Percentiles rank a stretch among this genome's conserved stretches.
Evolutionary conservation across 176 grass and related monocot species (phyloP).

Genomic region (Hsuehochloa calcarea): DNA sequence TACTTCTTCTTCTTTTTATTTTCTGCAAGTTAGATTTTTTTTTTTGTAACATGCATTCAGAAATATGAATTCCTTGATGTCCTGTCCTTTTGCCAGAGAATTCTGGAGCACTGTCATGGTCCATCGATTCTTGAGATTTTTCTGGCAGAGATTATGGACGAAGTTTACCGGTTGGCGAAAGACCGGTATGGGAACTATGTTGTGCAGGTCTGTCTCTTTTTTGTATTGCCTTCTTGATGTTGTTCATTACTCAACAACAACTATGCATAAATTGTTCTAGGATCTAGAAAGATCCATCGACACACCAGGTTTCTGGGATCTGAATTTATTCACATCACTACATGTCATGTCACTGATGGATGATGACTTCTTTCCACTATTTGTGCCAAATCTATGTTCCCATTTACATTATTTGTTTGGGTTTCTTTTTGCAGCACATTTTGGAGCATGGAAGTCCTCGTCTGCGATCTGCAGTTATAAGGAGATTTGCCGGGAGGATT

Average conservation of each 20-base stretch:
- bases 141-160: conserved; percentile 1
- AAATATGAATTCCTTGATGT: neutral
- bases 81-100: neutral
- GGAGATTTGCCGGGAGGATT: neutral
- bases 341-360: neutral
- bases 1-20: neutral
- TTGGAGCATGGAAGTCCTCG: neutral
- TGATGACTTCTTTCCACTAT: neutral
- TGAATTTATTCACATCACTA: neutral
- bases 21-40: neutral
- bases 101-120: conserved; percentile 5
- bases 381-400: neutral
- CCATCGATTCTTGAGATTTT: neutral
- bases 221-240: neutral
- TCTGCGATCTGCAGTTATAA: neutral
- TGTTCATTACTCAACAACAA: neutral
- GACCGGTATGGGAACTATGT: conserved; percentile 9
- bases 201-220: neutral
- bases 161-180: neutral
- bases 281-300: neutral
- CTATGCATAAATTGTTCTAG: neutral
- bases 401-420: neutral
- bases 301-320: neutral
- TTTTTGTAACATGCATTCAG: neutral
- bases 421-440: conserved; percentile 2